A percentile compares a stretch with the other conserved stretches of the same genome.
These are phyloP conservation scores for Xylaria sp. DNA, from an alignment of 2,329 filamentous ascomycete species.

Conservation along the genomic window DNA sequence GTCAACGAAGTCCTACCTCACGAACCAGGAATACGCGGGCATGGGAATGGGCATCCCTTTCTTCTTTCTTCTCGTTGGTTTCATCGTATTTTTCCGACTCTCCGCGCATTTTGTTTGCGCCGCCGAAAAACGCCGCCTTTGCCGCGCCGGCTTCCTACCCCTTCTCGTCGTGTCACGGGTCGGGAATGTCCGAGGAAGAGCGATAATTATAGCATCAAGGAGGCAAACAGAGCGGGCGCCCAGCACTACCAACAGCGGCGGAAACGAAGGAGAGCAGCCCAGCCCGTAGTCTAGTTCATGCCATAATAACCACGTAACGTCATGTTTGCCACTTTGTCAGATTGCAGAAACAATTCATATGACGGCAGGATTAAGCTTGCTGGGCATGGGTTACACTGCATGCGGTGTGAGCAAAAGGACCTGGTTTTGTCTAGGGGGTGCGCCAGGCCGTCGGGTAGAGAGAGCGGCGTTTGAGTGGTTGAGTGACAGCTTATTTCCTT, in stretches of 20 bases:
- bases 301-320: slow-evolving; percentile 5
- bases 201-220: slow-evolving; percentile 22
- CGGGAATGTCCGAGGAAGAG: neutral
- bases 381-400: slow-evolving; percentile 13
- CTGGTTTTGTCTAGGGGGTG: neutral
- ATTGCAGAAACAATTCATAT: neutral
- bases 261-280: neutral
- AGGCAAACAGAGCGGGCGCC: neutral
- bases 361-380: slow-evolving; percentile 3
- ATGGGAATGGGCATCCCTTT: neutral
- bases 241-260: neutral
- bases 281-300: neutral
- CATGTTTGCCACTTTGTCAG: slow-evolving; percentile 7
- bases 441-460: slow-evolving; percentile 18
- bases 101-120: neutral
- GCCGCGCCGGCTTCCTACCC: slow-evolving; percentile 8
- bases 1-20: neutral
- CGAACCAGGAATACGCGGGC: neutral
- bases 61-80: slow-evolving; percentile 13
- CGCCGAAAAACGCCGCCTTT: neutral
- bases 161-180: neutral
- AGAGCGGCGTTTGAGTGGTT: too few species aligned
- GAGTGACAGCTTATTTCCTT: too few species aligned
- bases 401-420: slow-evolving; percentile 14
- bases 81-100: neutral